Evolutionary conservation across 1,139 yeast species (phyloP).

Genomic region (Sugiyamaella grinbergsii): DNA sequence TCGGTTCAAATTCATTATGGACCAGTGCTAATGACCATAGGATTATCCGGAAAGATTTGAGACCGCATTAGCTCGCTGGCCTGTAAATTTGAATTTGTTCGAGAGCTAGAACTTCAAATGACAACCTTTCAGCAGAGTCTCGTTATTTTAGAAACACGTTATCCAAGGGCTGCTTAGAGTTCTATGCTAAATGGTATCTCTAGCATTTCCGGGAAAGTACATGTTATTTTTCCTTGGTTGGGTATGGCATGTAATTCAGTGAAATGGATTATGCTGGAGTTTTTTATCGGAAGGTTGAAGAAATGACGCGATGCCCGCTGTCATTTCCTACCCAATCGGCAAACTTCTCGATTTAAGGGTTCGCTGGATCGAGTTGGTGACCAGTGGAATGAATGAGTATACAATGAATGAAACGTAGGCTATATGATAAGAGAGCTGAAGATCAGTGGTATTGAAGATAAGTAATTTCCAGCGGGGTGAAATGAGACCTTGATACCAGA

Average conservation of each 20-base stretch:
- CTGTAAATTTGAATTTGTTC: not conserved
- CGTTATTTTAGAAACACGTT: too few species aligned
- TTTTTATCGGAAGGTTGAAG: not conserved
- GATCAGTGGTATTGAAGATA: too few species aligned
- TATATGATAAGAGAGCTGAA: too few species aligned
- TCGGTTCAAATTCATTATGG: not conserved
- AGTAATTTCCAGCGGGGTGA: too few species aligned
- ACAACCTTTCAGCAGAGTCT: not conserved
- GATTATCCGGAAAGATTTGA: conserved; percentile 1
- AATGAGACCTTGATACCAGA: too few species aligned
- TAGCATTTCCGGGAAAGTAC: not conserved
- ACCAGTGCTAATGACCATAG: not conserved
- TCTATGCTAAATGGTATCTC: not conserved
- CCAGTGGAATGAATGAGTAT: too few species aligned
- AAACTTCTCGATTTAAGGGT: too few species aligned
- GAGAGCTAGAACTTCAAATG: not conserved
- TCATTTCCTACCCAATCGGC: too few species aligned
- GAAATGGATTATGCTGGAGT: not conserved
- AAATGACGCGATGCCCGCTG: too few species aligned
- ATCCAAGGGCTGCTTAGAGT: not conserved
- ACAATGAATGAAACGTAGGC: too few species aligned
- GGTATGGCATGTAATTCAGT: not conserved
- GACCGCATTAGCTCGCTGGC: not conserved
- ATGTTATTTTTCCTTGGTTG: conserved; percentile 2
- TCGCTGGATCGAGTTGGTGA: too few species aligned